Evolutionary conservation across 2,329 filamentous ascomycete species (phyloP), one percentile per base, ranked within the genome.

Genomic region (Calonectria pauciramosa): DNA sequence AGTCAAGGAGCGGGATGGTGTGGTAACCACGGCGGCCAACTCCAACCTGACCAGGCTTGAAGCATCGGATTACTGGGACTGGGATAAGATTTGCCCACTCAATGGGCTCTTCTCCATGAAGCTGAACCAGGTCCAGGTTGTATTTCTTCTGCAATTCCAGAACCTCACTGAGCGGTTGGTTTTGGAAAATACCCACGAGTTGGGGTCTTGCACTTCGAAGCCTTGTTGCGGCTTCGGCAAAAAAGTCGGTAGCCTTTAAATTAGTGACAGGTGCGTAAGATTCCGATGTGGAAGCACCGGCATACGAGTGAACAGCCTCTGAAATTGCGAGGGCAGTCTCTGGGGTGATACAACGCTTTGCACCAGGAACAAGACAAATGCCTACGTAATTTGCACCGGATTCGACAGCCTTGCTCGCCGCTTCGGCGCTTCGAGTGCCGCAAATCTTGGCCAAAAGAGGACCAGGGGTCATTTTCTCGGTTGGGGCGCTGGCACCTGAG

Each of bases 41-140:
- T 0, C 93, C 94, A n/a, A 91, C 86, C 66, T 96, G 92, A 3
- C 90, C 91, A 0, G 96, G 95, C 68, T 93, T 92, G 86, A 99
- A 99, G 65, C 93, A 94, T 78, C 93, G 93, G 77, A 99, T 93
- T 7, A 99, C 96, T 0, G 97, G 97, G 0, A 98, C 96, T 1
- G 97, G 96, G 64, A 99, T 95, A n/a, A 94, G 86, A 59, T 87
- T 91, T 1, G 96, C 93, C 96, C 96, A 99, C 83, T 99, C 97
- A 5, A 98, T 82, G 3, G 97, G 96, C 83, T 99, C 97, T 60
- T 93, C 90, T 11, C 97, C 97, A 82, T 99, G 97, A 2, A 99
- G 90, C 83, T 99, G 97, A 9, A 99, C 95, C 68, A 98, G 87
- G 83, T 99, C 97, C 54, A 99, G 91, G 59, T 90, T 89, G 77